Evolutionary conservation across 805 yeast species (phyloP), one percentile per base, ranked within the genome.

Genomic region (Candida multigemmis): DNA sequence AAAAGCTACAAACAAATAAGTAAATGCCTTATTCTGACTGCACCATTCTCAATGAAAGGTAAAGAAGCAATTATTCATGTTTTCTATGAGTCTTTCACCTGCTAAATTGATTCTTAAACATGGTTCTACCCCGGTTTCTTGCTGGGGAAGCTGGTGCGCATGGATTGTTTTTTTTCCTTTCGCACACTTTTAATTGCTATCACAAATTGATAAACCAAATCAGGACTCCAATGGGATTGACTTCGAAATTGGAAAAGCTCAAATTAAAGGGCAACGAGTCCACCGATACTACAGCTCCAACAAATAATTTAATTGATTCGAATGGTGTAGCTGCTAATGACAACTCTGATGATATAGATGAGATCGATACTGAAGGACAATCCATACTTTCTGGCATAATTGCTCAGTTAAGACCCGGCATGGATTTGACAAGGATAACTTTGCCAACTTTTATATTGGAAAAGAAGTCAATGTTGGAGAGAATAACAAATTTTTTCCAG

Each of bases 401-500:
- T 31, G 63, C 94, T 8, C 96, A 89, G 55, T 65, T 89, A 46
- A 74, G 96, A 41, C 95, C 93, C 0, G 97, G 97, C 2, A 74
- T 81, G 28, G 98, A 91, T 47, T 65, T 91, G 36, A 68, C 95
- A 0, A 70, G 89, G 44, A 89, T 91, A 37, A 89, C 98, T 0
- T 64, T 91, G 27, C 98, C 98, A 4, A 91, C 98, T 1, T 91
- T 91, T 44, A 86, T 91, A 26, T 63, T 91, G 28, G 98, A 91
- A 53, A 79, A 93, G 50, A 91, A 87, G 56, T 82, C 94, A 2
- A 87, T 91, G 97, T 62, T 91, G 29, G 98, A 91, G 53, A 73
- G 98, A 48, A 84, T 91, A 40, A 82, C 96, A 3, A 91, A 91
- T 51, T 82, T 76, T 47, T 68, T 83, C 32, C 78, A 79, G 45